Evolutionary conservation across 2,329 filamentous ascomycete genomes (phyloP), one percentile per base, ranked within the genome.

Genomic region (Verticillium isaacii): DNA sequence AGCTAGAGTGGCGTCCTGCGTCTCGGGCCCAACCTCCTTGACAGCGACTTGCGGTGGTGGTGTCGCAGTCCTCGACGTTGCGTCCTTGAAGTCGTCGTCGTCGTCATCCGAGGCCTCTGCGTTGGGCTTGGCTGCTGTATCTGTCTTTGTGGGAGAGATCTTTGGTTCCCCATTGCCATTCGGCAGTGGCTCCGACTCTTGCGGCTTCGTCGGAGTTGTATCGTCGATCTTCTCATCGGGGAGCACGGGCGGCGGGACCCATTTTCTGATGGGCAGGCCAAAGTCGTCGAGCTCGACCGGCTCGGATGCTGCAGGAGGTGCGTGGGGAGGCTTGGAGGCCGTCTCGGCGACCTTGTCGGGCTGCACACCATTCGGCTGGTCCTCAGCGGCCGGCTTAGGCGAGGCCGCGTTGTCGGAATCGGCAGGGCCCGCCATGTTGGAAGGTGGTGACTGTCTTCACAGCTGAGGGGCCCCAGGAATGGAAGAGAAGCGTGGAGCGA

Each of bases 211-310:
- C 41, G 55, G 55, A 19, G 62, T 39, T 14, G 61, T 19, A 41
- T 56, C 32, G n/a, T 62, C 60, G 41, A 58, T 58, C 56, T 54
- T 5, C 19, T 52, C n/a, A 3, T 52, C 45, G 19, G 60, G 39
- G 57, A 52, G 57, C n/a, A 60, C 58, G 12, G 64, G 56, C 36
- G 76, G 73, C 60, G 71, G 75, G 68, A 73, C 68, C 68, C 73
- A 81, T 68, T 80, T 84, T 71, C 79, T 81, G 64, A 89, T 82
- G 19, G 88, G 88, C 65, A 92, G 76, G 58, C 89, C 89, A 72
- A 91, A 92, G 66, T 92, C 89, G 72, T 92, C 89, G 63, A 87
- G 76, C 69, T 89, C 85, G 58, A 70, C 72, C 62, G 67, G 69
- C 64, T 68, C 70, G 64, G 69, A 67, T 65, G 71, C 68, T 70